phyloP scores from a whole-genome alignment of 768 basidiomycete species.

The Termitomyces sp. region DNA sequence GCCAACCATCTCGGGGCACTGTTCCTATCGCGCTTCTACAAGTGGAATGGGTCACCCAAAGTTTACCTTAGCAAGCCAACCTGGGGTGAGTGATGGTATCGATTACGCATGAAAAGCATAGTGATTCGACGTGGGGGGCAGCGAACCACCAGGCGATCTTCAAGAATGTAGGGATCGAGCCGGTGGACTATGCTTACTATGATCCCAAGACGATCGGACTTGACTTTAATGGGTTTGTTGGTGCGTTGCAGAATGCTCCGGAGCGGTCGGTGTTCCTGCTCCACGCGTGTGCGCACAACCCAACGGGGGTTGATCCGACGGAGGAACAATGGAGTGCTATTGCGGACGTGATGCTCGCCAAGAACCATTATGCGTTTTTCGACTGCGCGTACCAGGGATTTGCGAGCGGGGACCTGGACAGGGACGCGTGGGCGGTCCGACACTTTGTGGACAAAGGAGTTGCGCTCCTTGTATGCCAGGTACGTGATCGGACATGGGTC shows the following conservation, averaged over 20 bases:
- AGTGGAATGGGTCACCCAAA: constrained; percentile 58
- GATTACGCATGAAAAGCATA: neutral
- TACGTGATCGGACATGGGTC: constrained; percentile 22
- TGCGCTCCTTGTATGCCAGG: constrained; percentile 85
- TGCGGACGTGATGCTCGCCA: constrained; percentile 63
- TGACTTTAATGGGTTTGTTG: constrained; percentile 67
- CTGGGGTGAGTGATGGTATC: constrained; percentile 61
- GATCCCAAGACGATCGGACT: constrained; percentile 86
- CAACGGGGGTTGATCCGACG: constrained; percentile 94
- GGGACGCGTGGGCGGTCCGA: constrained; percentile 88
- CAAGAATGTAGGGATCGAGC: constrained; percentile 83
- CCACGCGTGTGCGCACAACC: constrained; percentile 96
- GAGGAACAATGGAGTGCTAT: constrained; percentile 79
- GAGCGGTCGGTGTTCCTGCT: constrained; percentile 81
- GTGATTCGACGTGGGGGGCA: constrained; percentile 21
- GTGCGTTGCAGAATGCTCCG: constrained; percentile 56
- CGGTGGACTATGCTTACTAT: constrained; percentile 90
- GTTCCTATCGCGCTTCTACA: constrained; percentile 82
- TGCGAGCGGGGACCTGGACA: constrained; percentile 86
- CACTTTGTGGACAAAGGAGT: constrained; percentile 75
- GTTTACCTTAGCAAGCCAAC: constrained; percentile 90
- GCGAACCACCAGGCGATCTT: constrained; percentile 90
- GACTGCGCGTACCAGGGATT: constrained; percentile 98
- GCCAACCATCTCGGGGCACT: constrained; percentile 91
- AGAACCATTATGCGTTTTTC: constrained; percentile 85